Evolutionary conservation across 768 basidiomycete species (phyloP), one percentile per base, ranked within the genome.

Genomic region (Mycena kentingensis): DNA sequence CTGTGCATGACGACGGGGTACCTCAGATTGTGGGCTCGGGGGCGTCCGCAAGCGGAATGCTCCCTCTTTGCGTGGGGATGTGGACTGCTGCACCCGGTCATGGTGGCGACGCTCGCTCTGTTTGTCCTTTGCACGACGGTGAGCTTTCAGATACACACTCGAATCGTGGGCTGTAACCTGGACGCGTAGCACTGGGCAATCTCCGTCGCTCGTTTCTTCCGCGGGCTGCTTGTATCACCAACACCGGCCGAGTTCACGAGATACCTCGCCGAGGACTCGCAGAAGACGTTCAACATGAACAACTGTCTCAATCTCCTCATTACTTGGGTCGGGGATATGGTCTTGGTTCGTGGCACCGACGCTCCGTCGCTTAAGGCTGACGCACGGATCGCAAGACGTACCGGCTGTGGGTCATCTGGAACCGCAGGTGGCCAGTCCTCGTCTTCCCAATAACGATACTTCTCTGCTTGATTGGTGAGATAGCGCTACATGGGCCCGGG

Each of bases 321-420:
- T 27, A 42, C 26, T 8, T 42, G 41, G 41, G 26, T 42, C 19
- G 41, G 41, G 12, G 41, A 42, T 42, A 24, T 24, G 12, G 41
- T 42, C 21, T n/a, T 42, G 11, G 41, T 42, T 8, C 25, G 21
- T 24, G 12, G 22, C 41, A 24, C 7, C 13, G 10, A 10, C 37
- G 10, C 13, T 10, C 21, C 10, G 8, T 10, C 15, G 18, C 21
- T 39, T 39, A 8, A 15, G 11, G 21, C 21, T 37, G 8, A 10
- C 18, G 18, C 8, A 37, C 36, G 11, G 12, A 37, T 19, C 12
- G 5, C 11, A 19, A 42, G 41, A 42, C 26, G 26, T 42, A 42
- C 21, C 41, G 41, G 22, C 25, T 42, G 8, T 42, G 41, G 41
- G 41, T 42, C 8, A 42, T 42, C 21, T 42, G 41, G 41, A 42